phyloP scores from a whole-genome alignment of 192 early-diverging fungal species.

The Pilaira anomala region DNA sequence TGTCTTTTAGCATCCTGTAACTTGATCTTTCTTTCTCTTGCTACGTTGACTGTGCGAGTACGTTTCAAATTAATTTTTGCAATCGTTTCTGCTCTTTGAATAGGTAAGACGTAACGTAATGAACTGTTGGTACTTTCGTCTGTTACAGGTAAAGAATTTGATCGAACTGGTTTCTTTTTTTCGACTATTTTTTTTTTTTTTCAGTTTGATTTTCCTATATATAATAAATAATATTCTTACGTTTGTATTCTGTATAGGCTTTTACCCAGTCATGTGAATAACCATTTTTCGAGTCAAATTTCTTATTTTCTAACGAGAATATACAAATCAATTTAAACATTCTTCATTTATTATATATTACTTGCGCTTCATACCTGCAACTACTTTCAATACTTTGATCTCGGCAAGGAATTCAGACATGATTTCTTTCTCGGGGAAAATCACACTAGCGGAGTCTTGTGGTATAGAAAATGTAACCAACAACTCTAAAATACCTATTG shows the following conservation, averaged over 20 bases:
- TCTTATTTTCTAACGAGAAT: neutral
- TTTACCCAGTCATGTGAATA: slow-evolving; percentile 1
- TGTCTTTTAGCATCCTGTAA: slow-evolving; percentile 13
- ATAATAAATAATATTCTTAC: too few species aligned
- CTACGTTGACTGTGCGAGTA: neutral
- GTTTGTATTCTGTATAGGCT: neutral
- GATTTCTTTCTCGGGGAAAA: slow-evolving; percentile 5
- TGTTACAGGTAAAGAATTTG: neutral
- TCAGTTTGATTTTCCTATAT: too few species aligned
- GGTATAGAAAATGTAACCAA: slow-evolving; percentile 2
- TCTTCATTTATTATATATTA: neutral
- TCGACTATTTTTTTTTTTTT: neutral
- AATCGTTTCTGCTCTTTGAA: slow-evolving; percentile 24
- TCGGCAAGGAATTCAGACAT: slow-evolving; percentile 6
- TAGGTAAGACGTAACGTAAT: slow-evolving; percentile 21
- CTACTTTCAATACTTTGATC: neutral
- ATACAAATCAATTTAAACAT: too few species aligned
- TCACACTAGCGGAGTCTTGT: neutral
- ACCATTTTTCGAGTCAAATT: neutral
- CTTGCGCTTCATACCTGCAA: neutral
- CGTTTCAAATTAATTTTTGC: slow-evolving; percentile 19
- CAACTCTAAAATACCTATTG: neutral
- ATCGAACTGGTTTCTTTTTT: neutral
- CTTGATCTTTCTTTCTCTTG: neutral
- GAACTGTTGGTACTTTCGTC: neutral